Base-by-base conservation (phyloP, 805 yeast genomes). In the Candida oleophila region DNA sequence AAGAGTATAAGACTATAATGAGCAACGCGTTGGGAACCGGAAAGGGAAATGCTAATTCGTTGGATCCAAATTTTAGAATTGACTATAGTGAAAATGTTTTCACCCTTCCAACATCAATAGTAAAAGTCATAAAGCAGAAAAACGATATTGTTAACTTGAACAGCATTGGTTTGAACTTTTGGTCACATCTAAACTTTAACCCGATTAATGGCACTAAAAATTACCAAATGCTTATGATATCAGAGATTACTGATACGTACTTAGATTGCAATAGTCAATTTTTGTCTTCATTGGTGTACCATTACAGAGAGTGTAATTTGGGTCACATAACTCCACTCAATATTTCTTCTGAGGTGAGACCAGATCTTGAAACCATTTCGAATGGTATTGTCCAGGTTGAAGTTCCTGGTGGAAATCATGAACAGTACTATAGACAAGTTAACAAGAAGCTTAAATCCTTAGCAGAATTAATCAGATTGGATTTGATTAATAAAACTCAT, bases 171-270 rank as follows among this genome's bases (percentile, higher is more conserved):
- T 61, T 76, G 15, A 61, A 64, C 48, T 77, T 76, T 55, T 84
- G 85, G 90, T 81, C 71, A 54, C 65, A 73, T 38, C 57, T 87
- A 54, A 77, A 80, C 48, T 71, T 86, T 42, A 74, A 76, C 38
- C 88, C 92, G 0, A 54, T 76, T 5, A 59, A 62, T 20, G 76
- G 74, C 1, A 61, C 66, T 1, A 83, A 85, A 50, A 68, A 77
- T 48, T 77, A 83, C 48, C 78, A 77, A 46, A 62, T 81, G 5
- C 50, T 85, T 7, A 55, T 83, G 49, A 55, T 87, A 1, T 42
- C 46, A 44, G 51, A 51, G 34, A 69, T 64, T 20, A 55, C 70
- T 3, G 50, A 43, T 1, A 60, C 59, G 22, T 57, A 66, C 34
- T 36, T 36, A 22, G 39, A 36, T 16, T 36, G 39, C 22, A 36